phyloP scores from a whole-genome alignment of 495 filamentous ascomycete genomes.

The Parachaetomium inaequale region DNA sequence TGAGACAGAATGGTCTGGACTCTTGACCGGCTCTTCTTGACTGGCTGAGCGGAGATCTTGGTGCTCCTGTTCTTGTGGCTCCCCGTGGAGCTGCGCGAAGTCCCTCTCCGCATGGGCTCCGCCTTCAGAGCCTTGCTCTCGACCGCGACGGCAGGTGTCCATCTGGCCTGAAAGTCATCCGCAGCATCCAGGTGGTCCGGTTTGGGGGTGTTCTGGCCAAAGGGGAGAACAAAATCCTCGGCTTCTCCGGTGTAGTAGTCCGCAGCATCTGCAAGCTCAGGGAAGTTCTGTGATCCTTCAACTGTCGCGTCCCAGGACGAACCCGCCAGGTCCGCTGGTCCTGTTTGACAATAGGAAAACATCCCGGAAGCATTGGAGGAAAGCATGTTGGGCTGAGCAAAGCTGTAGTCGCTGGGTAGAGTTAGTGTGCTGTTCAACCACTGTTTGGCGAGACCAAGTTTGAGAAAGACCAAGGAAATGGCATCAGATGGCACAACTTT shows the following conservation, averaged over 20 bases:
- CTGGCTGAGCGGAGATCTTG: constrained; percentile 37
- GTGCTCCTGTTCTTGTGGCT: constrained; percentile 48
- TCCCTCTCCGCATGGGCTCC: constrained; percentile 48
- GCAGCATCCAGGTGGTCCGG: constrained; percentile 44
- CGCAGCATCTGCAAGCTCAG: constrained; percentile 35
- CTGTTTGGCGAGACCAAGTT: constrained; percentile 17
- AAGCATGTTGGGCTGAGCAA: constrained; percentile 46
- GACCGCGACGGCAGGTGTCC: constrained; percentile 36
- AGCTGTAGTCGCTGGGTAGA: constrained; percentile 50
- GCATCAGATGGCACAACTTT: constrained; percentile 47
- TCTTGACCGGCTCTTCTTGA: constrained; percentile 44
- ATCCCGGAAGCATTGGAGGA: constrained; percentile 46
- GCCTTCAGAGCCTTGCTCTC: constrained; percentile 36
- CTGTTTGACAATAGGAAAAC: constrained; percentile 54
- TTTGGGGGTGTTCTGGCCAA: constrained; percentile 49
- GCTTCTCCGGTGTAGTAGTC: constrained; percentile 41
- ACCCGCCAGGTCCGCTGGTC: constrained; percentile 49
- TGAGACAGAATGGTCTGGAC: constrained; percentile 44
- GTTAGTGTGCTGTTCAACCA: constrained; percentile 51
- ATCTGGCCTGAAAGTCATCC: constrained; percentile 46
- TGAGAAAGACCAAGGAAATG: constrained; percentile 35
- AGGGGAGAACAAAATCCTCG: constrained; percentile 48
- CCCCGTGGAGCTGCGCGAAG: constrained; percentile 45
- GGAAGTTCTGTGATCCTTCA: constrained; percentile 54
- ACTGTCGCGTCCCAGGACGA: constrained; percentile 50